Evolutionary conservation across 1,284 basidiomycete species (phyloP).

Genomic region (Moniliella sp.): DNA sequence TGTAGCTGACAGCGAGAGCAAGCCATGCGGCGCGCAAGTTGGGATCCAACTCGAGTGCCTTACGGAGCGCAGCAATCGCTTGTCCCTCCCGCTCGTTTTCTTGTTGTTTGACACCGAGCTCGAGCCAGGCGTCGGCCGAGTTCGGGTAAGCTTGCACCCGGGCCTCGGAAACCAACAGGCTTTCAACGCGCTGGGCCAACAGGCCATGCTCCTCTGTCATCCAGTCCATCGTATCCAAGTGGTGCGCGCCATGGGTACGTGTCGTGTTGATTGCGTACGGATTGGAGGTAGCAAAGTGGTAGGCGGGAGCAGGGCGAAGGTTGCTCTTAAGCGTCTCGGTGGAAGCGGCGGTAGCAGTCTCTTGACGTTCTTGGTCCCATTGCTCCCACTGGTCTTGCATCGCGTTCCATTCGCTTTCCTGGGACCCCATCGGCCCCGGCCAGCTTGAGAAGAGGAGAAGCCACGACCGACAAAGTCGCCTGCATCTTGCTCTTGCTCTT

Average conservation of each 20-base stretch:
- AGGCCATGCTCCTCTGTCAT: conserved; percentile 5
- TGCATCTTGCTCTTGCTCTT: conserved; percentile 11
- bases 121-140: conserved; percentile 60
- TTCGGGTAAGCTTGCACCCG: conserved; percentile 56
- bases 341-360: conserved; percentile 4
- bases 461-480: conserved; percentile 31
- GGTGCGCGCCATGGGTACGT: conserved; percentile 9
- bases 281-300: conserved; percentile 23
- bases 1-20: conserved; percentile 70
- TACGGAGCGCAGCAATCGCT: conserved; percentile 63
- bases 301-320: conserved; percentile 8
- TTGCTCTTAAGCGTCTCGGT: no score
- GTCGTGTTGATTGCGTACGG: conserved; percentile 18
- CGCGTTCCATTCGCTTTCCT: conserved; percentile 42
- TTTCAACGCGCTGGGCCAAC: conserved; percentile 4
- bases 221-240: conserved; percentile 2
- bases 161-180: conserved; percentile 60
- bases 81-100: conserved; percentile 86
- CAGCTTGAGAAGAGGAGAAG: no score
- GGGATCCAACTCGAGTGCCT: conserved; percentile 57
- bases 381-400: conserved; percentile 64
- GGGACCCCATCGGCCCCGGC: no score
- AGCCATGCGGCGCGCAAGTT: conserved; percentile 50
- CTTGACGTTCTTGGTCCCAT: conserved; percentile 5
- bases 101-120: conserved; percentile 86